Evolutionary conservation across 2,329 filamentous ascomycete genomes (phyloP), one percentile per base, ranked within the genome.

Genomic region (Colletotrichum sp.): DNA sequence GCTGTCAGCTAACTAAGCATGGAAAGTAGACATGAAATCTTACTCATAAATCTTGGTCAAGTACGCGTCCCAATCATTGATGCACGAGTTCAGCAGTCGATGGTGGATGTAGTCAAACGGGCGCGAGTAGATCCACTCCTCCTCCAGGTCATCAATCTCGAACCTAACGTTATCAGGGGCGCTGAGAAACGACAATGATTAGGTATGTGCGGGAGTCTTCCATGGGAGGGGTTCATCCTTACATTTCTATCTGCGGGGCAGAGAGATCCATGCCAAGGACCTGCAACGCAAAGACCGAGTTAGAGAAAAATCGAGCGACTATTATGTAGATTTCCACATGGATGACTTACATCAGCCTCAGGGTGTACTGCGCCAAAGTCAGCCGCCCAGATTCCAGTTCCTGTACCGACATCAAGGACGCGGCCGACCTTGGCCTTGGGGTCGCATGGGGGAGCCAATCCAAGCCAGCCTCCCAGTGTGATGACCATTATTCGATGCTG

Each of bases 21-120:
- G 7, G 15, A 15, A 18, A 18, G 16, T 16, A 28, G 16, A 18
- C 18, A 26, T 9, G 24, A 4, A 59, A 6, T 18, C 55, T 30
- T 60, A 60, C 57, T 60, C 16, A 18, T 30, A 60, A 7, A 32
- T 32, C 3, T 62, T 62, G 26, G 30, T 62, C 0, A 62, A 1
- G 2, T 36, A 39, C 9, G 3, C 32, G n/a, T 64, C 1, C 60
- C 60, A 64, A 32, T 64, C 60, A 39, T 30, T 32, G 13, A 64
- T 32, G 36, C 28, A 36, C 34, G 62, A 64, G 32, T n/a, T 64
- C 2, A 64, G 28, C 2, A 32, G 3, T 32, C 90, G 86, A 57
- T 85, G 83, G 80, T 91, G 89, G 73, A 92, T 88, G 78, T 88
- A 90, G 81, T 92, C 90, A 80, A 91, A 92, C 66, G 88, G 83